Conservation (phyloP, 495 filamentous ascomycete species). For the Talaromyces trachyspermus region DNA sequence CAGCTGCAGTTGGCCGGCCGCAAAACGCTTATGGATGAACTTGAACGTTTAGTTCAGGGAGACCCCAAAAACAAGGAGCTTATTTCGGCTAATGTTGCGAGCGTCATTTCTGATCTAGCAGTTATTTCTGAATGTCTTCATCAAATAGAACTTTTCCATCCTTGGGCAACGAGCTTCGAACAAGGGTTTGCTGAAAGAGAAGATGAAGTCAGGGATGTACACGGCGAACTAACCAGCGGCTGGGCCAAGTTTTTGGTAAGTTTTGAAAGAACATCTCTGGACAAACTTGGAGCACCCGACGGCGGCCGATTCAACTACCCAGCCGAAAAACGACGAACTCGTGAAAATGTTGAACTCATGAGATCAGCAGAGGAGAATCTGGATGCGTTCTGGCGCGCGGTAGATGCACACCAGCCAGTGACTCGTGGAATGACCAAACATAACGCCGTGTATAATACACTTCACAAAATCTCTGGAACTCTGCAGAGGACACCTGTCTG, state of each 20-base stretch:
- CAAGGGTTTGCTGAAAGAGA: conserved; percentile 10
- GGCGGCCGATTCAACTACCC: conserved; percentile 40
- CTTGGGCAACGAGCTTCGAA: conserved; percentile 38
- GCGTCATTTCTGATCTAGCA: conserved; percentile 33
- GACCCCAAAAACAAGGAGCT: conserved; percentile 25
- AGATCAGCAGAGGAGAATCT: conserved; percentile 38
- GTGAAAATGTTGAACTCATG: conserved; percentile 34
- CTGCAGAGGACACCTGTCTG: conserved; percentile 44
- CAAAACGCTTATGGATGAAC: conserved; percentile 33
- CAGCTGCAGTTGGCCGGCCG: conserved; percentile 22
- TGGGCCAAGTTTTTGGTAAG: conserved; percentile 10
- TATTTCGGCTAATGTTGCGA: conserved; percentile 29
- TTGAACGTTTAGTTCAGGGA: conserved; percentile 33
- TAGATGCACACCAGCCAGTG: conserved; percentile 15
- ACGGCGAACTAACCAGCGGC: conserved; percentile 6
- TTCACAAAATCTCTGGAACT: conserved; percentile 21
- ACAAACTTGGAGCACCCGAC: conserved; percentile 19
- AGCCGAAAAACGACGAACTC: conserved; percentile 37
- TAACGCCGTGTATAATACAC: conserved; percentile 14
- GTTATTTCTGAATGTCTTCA: conserved; percentile 30
- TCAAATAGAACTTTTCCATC: conserved; percentile 39
- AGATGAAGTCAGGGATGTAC: conserved; percentile 23
- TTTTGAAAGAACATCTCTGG: conserved; percentile 9
- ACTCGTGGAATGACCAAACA: conserved; percentile 10
- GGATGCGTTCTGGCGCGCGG: conserved; percentile 40